These are phyloP conservation scores for Fusarium tanahbumbuense DNA, from an alignment of 2,329 filamentous ascomycete genomes.

Conservation along the genomic window DNA sequence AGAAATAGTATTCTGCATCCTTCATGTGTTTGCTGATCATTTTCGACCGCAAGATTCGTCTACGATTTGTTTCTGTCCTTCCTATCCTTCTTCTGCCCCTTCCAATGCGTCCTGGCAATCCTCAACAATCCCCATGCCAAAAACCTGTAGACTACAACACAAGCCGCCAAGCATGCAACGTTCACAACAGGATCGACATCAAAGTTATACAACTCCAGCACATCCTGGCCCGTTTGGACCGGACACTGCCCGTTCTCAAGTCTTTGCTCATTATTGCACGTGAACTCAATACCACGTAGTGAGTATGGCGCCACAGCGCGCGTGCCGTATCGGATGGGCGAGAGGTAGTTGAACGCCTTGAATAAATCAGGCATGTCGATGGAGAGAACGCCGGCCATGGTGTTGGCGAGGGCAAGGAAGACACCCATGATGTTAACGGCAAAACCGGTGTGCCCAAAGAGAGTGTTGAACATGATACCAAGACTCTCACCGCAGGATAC, in stretches of 20 bases:
- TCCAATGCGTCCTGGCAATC: conserved; percentile 65
- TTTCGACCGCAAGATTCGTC: too few species aligned
- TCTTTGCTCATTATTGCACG: conserved; percentile 70
- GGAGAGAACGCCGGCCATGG: conserved; percentile 77
- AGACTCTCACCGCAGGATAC: conserved; percentile 80
- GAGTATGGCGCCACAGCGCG: conserved; percentile 75
- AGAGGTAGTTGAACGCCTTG: conserved; percentile 76
- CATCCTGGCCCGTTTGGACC: conserved; percentile 73
- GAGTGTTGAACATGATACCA: conserved; percentile 83
- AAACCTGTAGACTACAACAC: conserved; percentile 73
- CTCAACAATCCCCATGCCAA: conserved; percentile 71
- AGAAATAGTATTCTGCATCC: too few species aligned
- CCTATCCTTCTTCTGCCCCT: conserved; percentile 45
- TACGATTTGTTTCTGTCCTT: neutral
- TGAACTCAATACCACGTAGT: conserved; percentile 69
- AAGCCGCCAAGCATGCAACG: conserved; percentile 71
- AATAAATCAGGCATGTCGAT: conserved; percentile 76
- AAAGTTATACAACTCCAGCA: conserved; percentile 74
- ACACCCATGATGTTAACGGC: conserved; percentile 79
- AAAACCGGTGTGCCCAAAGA: conserved; percentile 80
- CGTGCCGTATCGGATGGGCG: conserved; percentile 76
- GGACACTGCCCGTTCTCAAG: conserved; percentile 71
- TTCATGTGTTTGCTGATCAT: too few species aligned
- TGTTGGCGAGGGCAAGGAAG: conserved; percentile 75
- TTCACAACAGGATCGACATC: conserved; percentile 71